Evolutionary conservation across 2,329 filamentous ascomycete species (phyloP), one percentile per base, ranked within the genome.

Genomic region (Didymella arachidicola): DNA sequence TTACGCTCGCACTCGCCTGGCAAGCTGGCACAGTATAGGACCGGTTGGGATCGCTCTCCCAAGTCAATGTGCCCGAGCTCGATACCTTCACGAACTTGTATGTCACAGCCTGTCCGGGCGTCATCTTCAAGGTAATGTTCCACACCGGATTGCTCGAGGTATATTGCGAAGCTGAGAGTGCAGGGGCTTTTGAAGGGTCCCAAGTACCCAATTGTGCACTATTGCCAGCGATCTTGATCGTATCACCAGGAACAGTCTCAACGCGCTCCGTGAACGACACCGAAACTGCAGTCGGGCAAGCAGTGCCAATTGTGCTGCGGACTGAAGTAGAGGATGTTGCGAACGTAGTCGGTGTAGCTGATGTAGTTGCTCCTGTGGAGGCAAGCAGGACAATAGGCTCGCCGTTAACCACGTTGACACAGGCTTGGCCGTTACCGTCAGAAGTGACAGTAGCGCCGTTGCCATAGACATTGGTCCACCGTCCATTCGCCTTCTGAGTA

Each of bases 41-140:
- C 19, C 82, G 69, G 61, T 83, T 83, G 7, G 73, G 71, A 18
- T 71, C 70, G 41, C 72, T 76, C 76, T 84, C 82, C 72, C 79
- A 82, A 7, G 82, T 77, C 34, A 76, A 77, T 51, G 79, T 75
- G 0, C 76, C 77, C 54, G 78, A 79, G 59, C 81, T 76, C 66
- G 81, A 73, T 59, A 80, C 72, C 30, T 80, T 74, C 5, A 80
- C 75, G 58, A 82, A 84, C 65, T 78, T 78, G 62, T 84, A 85
- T 55, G 63, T 71, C 4, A 82, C 68, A 0, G 65, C 67, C 58
- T 78, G 68, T 0, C 80, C 81, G 0, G 80, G 77, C 0, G 71
- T 57, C 54, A 84, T 62, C 26, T 69, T 73, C 8, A 82, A 60
- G 18, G 73, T 78, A 0, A 75, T 76, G n/a, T 68, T 78, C 83